A percentile compares a stretch with the other conserved stretches of the same genome.
Conservation (phyloP, 345 rosid genomes). For the Viola odorata region DNA sequence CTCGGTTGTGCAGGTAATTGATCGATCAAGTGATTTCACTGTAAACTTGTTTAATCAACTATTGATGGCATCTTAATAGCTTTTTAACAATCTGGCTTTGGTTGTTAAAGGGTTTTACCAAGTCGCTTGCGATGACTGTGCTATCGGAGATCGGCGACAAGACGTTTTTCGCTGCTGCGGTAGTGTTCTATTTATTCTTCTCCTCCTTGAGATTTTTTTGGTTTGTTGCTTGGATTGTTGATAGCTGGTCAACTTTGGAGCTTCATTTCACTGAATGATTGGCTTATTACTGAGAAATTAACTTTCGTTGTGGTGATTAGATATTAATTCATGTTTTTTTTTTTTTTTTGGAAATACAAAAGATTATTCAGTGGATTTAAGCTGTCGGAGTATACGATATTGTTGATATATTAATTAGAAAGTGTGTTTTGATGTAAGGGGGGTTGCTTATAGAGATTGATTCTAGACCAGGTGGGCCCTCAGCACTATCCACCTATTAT, state of each 20-base stretch:
- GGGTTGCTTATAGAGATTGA: no score
- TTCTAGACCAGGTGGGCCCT: no score
- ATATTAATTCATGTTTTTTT: background rate
- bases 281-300: background rate
- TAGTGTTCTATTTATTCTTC: slow-evolving; percentile 15
- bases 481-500: no score
- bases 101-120: slow-evolving; percentile 69
- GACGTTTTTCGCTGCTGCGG: slow-evolving; percentile 98
- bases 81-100: background rate
- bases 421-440: no score
- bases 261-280: background rate
- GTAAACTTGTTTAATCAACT: background rate
- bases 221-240: background rate
- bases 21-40: background rate
- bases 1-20: slow-evolving; percentile 57
- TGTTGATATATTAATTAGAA: no score
- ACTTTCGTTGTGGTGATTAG: background rate
- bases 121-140: slow-evolving; percentile 95
- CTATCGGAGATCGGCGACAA: slow-evolving; percentile 98
- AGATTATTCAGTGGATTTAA: no score
- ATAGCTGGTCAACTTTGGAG: background rate
- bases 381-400: no score
- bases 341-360: background rate
- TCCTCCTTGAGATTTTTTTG: background rate
- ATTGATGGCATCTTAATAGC: slow-evolving; percentile 1